These are phyloP conservation scores for Quercus cerris DNA, from an alignment of 306 rosid species.

Conservation along the genomic window DNA sequence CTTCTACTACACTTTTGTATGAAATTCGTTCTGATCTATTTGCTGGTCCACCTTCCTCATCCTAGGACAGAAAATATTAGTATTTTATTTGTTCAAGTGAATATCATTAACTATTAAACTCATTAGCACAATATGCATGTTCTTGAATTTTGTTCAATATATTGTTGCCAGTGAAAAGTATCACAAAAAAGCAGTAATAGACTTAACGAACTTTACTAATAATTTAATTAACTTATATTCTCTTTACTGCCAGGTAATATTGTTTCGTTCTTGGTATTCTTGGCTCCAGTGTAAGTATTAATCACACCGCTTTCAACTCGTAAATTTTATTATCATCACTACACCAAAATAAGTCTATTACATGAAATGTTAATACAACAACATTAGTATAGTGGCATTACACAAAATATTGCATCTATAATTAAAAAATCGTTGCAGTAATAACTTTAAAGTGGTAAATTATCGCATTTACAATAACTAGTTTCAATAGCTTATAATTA, in stretches of 20 bases:
- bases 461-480: no score
- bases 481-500: no score
- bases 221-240: background rate
- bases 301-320: no score
- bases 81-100: background rate
- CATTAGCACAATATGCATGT: background rate
- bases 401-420: no score
- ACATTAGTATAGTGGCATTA: no score
- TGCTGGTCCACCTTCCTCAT: constrained; percentile 12
- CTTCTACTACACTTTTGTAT: background rate
- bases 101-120: background rate
- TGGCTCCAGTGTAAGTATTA: constrained; percentile 81
- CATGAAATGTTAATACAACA: no score
- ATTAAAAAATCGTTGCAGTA: no score
- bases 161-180: background rate
- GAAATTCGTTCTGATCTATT: background rate
- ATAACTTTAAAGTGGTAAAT: no score
- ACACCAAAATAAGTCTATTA: no score
- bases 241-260: constrained; percentile 58
- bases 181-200: no score
- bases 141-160: background rate
- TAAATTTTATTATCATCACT: no score
- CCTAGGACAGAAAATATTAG: background rate
- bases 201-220: background rate
- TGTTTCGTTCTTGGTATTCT: constrained; percentile 77